phyloP scores from a whole-genome alignment of 768 basidiomycete genomes.

The Phanerodontia chrysosporium region DNA sequence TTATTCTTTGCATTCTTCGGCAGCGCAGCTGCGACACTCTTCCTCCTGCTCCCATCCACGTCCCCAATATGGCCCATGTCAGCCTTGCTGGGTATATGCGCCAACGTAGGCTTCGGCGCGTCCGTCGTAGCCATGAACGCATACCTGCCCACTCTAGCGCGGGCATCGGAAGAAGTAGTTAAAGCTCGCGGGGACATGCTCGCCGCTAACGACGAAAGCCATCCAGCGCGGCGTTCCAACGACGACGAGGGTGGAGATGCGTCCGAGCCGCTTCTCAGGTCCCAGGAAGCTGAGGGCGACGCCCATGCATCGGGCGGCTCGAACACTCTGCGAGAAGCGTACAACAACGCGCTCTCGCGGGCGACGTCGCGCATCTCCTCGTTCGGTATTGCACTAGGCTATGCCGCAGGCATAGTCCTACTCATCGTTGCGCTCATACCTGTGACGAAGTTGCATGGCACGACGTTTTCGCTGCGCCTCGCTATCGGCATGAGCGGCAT shows the following conservation, averaged over 20 bases:
- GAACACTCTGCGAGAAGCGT: constrained; percentile 23
- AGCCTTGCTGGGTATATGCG: constrained; percentile 65
- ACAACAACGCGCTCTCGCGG: constrained; percentile 58
- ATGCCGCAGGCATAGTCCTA: constrained; percentile 74
- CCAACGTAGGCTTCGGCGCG: constrained; percentile 85
- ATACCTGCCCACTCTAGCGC: constrained; percentile 75
- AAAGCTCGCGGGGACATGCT: constrained; percentile 32
- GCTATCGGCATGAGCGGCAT: constrained; percentile 82
- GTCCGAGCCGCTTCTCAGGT: neutral
- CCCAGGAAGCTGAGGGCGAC: neutral
- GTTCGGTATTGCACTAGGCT: constrained; percentile 82
- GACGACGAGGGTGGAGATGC: constrained; percentile 8
- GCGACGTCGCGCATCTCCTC: constrained; percentile 83
- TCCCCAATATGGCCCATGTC: constrained; percentile 67
- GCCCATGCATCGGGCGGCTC: neutral
- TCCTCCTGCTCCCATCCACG: constrained; percentile 69
- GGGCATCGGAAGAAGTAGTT: constrained; percentile 57
- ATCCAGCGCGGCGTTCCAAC: constrained; percentile 16
- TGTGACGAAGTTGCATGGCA: constrained; percentile 66
- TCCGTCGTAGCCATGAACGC: constrained; percentile 88
- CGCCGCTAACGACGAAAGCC: neutral
- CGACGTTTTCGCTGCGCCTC: constrained; percentile 73
- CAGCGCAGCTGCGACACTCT: constrained; percentile 59
- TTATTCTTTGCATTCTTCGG: constrained; percentile 72
- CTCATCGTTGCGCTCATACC: constrained; percentile 76